Percentiles rank a stretch among this genome's conserved stretches.
Conservation (phyloP, 257 asterid genomes). For the Nicotiana paniculata region DNA sequence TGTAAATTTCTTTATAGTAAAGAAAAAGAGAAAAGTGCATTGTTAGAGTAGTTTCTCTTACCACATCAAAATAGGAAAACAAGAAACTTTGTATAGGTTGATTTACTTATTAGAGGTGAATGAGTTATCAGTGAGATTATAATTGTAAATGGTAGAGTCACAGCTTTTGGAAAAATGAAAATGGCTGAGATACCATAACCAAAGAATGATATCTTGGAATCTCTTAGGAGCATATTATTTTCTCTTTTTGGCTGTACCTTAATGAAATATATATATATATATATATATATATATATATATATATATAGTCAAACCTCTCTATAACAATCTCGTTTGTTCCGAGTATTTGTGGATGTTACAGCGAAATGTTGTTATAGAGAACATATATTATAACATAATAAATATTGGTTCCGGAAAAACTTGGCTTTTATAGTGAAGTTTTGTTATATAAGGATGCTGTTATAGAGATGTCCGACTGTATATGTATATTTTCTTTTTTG, state of each 20-base stretch:
- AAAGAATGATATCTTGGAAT: background rate
- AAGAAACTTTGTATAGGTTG: background rate
- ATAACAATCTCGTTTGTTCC: too few species aligned
- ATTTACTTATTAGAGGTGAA: background rate
- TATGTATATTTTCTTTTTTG: background rate
- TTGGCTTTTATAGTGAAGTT: too few species aligned
- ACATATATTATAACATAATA: too few species aligned
- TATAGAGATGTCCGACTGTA: too few species aligned
- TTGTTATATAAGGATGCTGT: too few species aligned
- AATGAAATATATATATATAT: background rate
- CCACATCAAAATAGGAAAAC: background rate
- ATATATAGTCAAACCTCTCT: too few species aligned
- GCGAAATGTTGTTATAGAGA: too few species aligned
- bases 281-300: background rate
- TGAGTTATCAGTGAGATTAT: background rate
- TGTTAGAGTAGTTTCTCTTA: background rate
- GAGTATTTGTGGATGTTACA: too few species aligned
- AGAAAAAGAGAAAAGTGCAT: background rate
- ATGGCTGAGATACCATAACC: background rate
- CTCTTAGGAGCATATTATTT: background rate
- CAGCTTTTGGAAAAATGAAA: background rate
- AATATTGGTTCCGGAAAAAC: too few species aligned
- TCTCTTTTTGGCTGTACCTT: background rate
- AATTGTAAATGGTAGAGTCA: background rate
- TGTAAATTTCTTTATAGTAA: slow-evolving; percentile 12